These are phyloP conservation scores for Taxawa tesnikishii DNA, from an alignment of 2,329 filamentous ascomycete genomes.

Conservation along the genomic window DNA sequence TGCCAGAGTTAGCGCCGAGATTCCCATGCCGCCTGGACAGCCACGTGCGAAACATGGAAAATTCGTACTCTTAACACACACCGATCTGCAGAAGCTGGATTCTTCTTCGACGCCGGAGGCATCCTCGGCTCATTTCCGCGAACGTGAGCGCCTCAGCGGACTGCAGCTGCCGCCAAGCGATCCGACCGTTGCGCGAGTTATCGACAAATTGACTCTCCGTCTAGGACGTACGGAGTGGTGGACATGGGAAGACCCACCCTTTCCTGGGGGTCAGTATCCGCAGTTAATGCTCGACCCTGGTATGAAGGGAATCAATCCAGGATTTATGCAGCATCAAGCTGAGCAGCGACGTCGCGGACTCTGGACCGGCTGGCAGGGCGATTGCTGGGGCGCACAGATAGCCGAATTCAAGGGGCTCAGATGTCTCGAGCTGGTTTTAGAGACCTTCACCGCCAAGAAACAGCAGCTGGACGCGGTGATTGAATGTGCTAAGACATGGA, in stretches of 20 bases:
- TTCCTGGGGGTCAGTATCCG: no score
- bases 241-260: conserved; percentile 1
- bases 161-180: not conserved
- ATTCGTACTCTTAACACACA: no score
- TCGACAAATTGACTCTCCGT: conserved; percentile 2
- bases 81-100: no score
- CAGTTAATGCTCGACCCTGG: no score
- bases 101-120: no score
- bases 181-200: not conserved
- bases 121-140: no score
- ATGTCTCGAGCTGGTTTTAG: conserved; percentile 13
- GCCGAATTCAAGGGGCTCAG: conserved; percentile 12
- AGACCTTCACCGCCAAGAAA: conserved; percentile 16
- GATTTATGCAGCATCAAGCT: not conserved
- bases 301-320: no score
- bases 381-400: not conserved
- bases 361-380: not conserved
- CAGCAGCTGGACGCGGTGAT: conserved; percentile 15
- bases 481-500: conserved; percentile 19
- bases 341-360: not conserved
- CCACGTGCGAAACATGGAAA: no score
- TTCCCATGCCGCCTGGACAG: no score
- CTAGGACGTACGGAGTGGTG: conserved; percentile 4
- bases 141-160: not conserved
- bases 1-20: no score